Evolutionary conservation across 176 grass and related monocot species (phyloP), one percentile per base, ranked within the genome.

Genomic region (Zoysia pacifica): DNA sequence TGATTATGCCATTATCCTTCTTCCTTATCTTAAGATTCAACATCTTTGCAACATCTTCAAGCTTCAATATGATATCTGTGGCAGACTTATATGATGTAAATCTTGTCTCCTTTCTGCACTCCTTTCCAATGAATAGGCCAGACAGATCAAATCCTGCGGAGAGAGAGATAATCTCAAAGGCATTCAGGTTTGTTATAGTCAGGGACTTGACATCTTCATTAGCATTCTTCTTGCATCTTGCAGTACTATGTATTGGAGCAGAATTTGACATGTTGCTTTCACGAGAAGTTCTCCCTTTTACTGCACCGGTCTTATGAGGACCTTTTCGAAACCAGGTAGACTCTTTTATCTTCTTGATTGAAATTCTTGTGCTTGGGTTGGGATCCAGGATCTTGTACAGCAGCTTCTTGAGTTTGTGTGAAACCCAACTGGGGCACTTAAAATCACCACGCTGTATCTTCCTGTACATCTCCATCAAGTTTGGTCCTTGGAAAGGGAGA

Each of bases 111-210:
- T 88, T 93, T 59, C 40, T 97, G 58, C 63, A 50, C 3, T 79
- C 84, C 40, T 74, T 81, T 55, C 76, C 79, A 28, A 87, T 72
- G 82, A 97, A 93, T 4, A 97, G 75, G 28, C 86, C 86, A 5
- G 94, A 97, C 1, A 97, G 73, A 67, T 93, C 89, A 50, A 97
- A 91, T 42, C 89, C 91, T 11, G 62, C 58, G 28, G 94, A 93
- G 81, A 91, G 81, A 35, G 91, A 89, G 65, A 97, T 97, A 50
- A 97, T 93, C 69, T 91, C 89, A 11, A 97, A 97, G 46, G 94
- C 94, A 83, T 97, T 97, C 46, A 97, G 67, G 48, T 80, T 91
- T 19, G 79, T 74, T 7, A 88, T 72, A 2, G 16, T 6, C 64
- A 81, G 54, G 3, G 62, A 67, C 48, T 91, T 85, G 82, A 79